Evolutionary conservation across 140 eudicot species (phyloP).

Genomic region (Stevia rebaudiana): DNA sequence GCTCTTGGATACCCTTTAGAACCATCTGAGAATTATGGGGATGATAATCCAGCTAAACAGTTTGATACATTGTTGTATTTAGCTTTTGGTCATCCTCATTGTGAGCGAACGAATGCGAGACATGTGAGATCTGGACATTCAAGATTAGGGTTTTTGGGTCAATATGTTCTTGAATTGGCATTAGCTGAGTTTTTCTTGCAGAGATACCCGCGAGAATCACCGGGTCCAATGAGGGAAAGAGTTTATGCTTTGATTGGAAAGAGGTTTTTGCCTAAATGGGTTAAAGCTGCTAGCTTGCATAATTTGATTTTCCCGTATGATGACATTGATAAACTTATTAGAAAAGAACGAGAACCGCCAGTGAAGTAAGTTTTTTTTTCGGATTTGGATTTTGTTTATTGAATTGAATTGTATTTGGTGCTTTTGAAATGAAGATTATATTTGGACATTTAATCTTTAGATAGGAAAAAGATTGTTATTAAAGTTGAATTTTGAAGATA

Average conservation of each 20-base stretch:
- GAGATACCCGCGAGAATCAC: constrained; percentile 93
- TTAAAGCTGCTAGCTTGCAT: constrained; percentile 92
- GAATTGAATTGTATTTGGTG: background rate
- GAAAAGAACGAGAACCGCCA: constrained; percentile 83
- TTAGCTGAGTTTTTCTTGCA: constrained; percentile 95
- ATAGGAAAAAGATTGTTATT: background rate
- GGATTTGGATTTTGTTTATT: background rate
- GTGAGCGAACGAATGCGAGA: constrained; percentile 75
- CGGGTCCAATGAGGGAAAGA: constrained; percentile 98
- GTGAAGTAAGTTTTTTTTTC: constrained; percentile 59
- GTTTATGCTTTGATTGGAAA: constrained; percentile 90
- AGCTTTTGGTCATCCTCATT: constrained; percentile 91
- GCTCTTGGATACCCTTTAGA: constrained; percentile 94
- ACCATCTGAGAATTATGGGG: constrained; percentile 68
- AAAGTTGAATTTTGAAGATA: background rate
- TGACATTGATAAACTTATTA: constrained; percentile 67
- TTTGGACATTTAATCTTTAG: background rate
- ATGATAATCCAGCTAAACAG: constrained; percentile 96
- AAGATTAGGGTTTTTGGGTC: constrained; percentile 75
- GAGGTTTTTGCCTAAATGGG: constrained; percentile 84
- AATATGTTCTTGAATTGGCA: constrained; percentile 81
- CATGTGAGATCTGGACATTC: constrained; percentile 92
- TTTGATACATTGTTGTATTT: constrained; percentile 85
- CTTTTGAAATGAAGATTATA: background rate
- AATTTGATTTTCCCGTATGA: constrained; percentile 81